Base-by-base conservation (phyloP, 169 alveolate species). In the Hepatocystis sp. region DNA sequence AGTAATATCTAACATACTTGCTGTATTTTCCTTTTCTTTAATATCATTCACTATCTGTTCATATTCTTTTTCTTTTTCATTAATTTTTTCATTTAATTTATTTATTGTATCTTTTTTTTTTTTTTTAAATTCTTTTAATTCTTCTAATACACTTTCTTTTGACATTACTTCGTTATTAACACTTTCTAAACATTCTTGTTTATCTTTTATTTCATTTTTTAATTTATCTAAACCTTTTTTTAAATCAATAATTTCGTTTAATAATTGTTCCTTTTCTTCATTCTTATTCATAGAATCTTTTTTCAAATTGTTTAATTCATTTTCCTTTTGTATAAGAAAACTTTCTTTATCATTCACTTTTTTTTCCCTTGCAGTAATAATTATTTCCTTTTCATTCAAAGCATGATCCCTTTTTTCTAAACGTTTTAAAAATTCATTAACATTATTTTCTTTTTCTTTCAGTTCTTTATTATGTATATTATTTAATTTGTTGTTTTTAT, bases 101-200 rank as follows among this genome's bases (percentile, higher is more conserved):
- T 71, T 56, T 13, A 71, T 71, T 17, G 47, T 30, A 56, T 71
- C 76, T 25, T 58, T 71, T 44, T 71, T 56, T 71, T 71, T 76
- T 25, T 47, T 42, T 21, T 56, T 46, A 34, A 42, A 42, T 40
- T 60, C 76, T 21, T 71, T 71, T 28, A 71, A 19, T 23, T 71
- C 86, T 36, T 42, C 58, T 61, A 71, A 27, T 2, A 36, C 21
- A 56, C 58, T 56, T 71, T 71, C 86, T 49, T 71, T 71, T 58
- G 36, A 42, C 8, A 58, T 13, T 15, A 71, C 61, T 15, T 71
- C 58, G 17, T 71, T 56, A 51, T 23, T 71, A 3, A 71, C 27
- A 28, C 42, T 71, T 71, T 71, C 86, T 58, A 71, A 51, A 42
- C 53, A 21, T 23, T 71, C 76, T 28, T 71, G 55, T 71, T 58